phyloP scores from a whole-genome alignment of 495 filamentous ascomycete species.

The Penicillium subrubescens region DNA sequence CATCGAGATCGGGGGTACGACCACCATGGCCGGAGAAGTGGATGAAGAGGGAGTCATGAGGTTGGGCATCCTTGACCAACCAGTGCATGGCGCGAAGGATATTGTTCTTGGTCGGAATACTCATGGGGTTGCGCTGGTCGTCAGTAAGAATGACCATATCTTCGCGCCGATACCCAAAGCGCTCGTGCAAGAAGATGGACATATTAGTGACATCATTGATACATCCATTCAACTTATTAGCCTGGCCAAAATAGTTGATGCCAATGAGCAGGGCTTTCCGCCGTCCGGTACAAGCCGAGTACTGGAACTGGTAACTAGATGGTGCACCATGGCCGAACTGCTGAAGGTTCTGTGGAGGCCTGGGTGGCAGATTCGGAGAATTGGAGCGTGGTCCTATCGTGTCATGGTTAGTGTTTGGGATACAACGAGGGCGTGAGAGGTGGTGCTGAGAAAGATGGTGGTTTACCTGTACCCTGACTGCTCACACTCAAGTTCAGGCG shows the following conservation, averaged over 20 bases:
- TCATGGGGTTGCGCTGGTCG: constrained; percentile 94
- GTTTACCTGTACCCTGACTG: constrained; percentile 15
- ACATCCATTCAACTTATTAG: constrained; percentile 84
- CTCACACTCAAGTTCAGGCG: constrained; percentile 13
- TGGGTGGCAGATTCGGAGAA: constrained; percentile 33
- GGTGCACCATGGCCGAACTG: constrained; percentile 79
- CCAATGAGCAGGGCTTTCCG: constrained; percentile 92
- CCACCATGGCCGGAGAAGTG: constrained; percentile 98
- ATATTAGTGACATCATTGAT: constrained; percentile 99
- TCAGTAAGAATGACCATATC: constrained; percentile 99
- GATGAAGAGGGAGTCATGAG: constrained; percentile 94
- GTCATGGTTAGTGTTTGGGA: background rate
- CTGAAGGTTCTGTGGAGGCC: constrained; percentile 45
- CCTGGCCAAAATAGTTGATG: constrained; percentile 95
- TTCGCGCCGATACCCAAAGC: constrained; percentile 87
- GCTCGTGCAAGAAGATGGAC: constrained; percentile 82
- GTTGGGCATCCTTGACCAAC: constrained; percentile 93
- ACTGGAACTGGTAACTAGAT: constrained; percentile 79
- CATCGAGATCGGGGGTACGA: constrained; percentile 91
- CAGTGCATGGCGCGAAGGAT: constrained; percentile 97
- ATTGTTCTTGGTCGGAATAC: constrained; percentile 90
- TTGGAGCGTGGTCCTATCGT: constrained; percentile 16
- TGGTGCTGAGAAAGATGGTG: background rate
- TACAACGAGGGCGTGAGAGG: background rate
- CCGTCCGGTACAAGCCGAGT: constrained; percentile 86